These are phyloP conservation scores for Cercospora sp. DNA, from an alignment of 2,329 filamentous ascomycete species.

Conservation along the genomic window DNA sequence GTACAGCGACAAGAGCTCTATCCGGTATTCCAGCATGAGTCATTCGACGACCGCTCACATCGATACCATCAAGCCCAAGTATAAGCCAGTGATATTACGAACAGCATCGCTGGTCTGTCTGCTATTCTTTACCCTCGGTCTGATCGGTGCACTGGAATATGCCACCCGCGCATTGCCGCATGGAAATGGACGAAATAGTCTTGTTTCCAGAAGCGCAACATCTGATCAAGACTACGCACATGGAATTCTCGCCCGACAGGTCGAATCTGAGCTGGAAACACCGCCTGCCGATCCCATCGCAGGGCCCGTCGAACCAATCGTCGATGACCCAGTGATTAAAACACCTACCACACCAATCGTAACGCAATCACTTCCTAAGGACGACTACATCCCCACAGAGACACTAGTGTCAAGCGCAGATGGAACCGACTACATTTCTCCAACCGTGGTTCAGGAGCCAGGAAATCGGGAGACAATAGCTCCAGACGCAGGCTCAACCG, in stretches of 20 bases:
- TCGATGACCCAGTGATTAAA: background rate
- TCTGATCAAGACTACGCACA: background rate
- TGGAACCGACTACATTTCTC: background rate
- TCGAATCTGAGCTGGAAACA: background rate
- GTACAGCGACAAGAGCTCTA: background rate
- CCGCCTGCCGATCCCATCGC: background rate
- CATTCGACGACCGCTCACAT: background rate
- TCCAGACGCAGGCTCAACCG: background rate
- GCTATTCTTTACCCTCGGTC: conserved; percentile 12
- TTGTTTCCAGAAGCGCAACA: background rate
- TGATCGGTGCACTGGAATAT: conserved; percentile 24
- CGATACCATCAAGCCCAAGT: conserved; percentile 12
- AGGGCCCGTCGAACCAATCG: background rate
- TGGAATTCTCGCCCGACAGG: background rate
- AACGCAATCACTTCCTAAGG: background rate
- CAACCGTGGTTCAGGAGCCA: background rate
- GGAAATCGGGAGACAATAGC: background rate
- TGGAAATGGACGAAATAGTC: background rate
- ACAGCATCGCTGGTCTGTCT: conserved; percentile 17
- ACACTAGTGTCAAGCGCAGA: background rate
- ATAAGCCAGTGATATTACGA: conserved; percentile 24
- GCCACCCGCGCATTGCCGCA: conserved; percentile 18
- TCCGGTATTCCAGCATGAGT: background rate
- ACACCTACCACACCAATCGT: background rate
- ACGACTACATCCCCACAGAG: background rate